A percentile compares a stretch with the other conserved stretches of the same genome.
phyloP scores from a whole-genome alignment of 176 grass and related monocot genomes.

The Metroxylon sagu region DNA sequence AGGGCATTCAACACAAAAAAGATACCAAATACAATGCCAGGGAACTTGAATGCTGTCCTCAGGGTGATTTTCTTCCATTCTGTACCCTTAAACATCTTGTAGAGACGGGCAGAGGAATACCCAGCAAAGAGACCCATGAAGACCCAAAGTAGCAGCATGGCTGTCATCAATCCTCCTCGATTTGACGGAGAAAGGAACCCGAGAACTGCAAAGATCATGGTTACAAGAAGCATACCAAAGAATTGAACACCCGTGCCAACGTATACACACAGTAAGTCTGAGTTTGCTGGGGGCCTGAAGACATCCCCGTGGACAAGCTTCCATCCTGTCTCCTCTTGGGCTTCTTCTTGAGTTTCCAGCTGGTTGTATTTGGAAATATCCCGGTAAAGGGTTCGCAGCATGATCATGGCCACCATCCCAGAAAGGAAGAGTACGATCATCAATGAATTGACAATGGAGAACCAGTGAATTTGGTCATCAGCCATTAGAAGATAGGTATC shows the following conservation, averaged over 20 bases:
- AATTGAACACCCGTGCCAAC: constrained; percentile 59
- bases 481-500: constrained; percentile 64
- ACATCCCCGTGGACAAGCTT: constrained; percentile 69
- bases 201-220: constrained; percentile 60
- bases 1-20: constrained; percentile 65
- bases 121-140: constrained; percentile 63
- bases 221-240: constrained; percentile 61
- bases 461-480: constrained; percentile 71
- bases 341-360: constrained; percentile 64
- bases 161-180: constrained; percentile 57
- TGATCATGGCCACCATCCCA: constrained; percentile 74
- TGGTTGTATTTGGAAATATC: constrained; percentile 64
- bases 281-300: constrained; percentile 47
- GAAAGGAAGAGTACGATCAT: constrained; percentile 66
- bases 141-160: constrained; percentile 62
- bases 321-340: constrained; percentile 64
- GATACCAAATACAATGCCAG: constrained; percentile 43
- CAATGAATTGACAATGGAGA: constrained; percentile 61
- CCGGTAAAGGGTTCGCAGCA: constrained; percentile 59
- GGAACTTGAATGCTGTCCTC: constrained; percentile 42
- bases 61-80: constrained; percentile 67
- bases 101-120: constrained; percentile 48
- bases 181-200: constrained; percentile 72
- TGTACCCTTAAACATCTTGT: constrained; percentile 71
- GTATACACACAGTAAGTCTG: constrained; percentile 48